Evolutionary conservation across 164 flowering plant species (phyloP).

Genomic region (Magnolia sinica): DNA sequence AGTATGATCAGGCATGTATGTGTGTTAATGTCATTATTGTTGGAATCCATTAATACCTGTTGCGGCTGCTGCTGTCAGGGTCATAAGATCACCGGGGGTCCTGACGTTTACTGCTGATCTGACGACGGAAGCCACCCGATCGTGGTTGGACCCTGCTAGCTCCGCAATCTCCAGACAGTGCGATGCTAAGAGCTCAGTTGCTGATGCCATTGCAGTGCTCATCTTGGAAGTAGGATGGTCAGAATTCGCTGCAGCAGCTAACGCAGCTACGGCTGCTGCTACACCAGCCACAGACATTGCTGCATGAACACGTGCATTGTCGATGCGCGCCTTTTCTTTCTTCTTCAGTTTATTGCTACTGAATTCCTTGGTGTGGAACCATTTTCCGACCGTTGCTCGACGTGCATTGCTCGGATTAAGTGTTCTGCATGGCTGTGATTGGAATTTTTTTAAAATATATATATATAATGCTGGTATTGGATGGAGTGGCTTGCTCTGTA

Average conservation of each 20-base stretch:
- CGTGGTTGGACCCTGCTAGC: slow-evolving; percentile 66
- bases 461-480: too few species aligned
- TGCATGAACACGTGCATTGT: slow-evolving; percentile 71
- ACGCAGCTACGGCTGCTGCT: slow-evolving; percentile 80
- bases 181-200: slow-evolving; percentile 79
- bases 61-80: slow-evolving; percentile 95
- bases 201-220: slow-evolving; percentile 69
- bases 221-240: slow-evolving; percentile 42
- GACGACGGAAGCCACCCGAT: slow-evolving; percentile 56
- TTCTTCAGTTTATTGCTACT: slow-evolving; percentile 35
- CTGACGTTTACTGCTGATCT: slow-evolving; percentile 72
- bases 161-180: slow-evolving; percentile 82
- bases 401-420: slow-evolving; percentile 17
- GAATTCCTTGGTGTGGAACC: slow-evolving; percentile 68
- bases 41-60: slow-evolving; percentile 49
- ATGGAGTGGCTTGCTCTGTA: too few species aligned
- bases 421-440: slow-evolving; percentile 26
- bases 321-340: slow-evolving; percentile 68
- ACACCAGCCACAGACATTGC: slow-evolving; percentile 74
- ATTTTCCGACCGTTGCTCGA: slow-evolving; percentile 52
- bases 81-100: slow-evolving; percentile 73
- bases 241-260: slow-evolving; percentile 51
- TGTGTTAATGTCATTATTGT: neutral
- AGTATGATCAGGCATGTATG: neutral
- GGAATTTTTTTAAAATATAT: neutral